Base-by-base conservation (phyloP, 306 rosid genomes). In the Cucumis hystrix region DNA sequence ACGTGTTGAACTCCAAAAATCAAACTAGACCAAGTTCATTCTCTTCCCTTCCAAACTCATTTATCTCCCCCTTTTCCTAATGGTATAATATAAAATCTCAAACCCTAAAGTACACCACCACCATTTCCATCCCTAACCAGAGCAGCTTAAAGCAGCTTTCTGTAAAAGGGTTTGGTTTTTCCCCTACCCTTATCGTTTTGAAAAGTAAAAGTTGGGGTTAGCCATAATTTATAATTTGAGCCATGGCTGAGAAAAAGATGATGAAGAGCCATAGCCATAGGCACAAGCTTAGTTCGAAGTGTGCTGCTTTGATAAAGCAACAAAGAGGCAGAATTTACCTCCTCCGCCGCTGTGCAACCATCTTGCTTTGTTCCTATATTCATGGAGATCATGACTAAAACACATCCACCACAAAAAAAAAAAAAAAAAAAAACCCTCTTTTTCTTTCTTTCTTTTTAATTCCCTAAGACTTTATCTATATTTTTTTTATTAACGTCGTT, bases 341-440 rank as follows among this genome's bases (percentile, higher is more conserved):
- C 18, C 78, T 55, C 13, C 64, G 78, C 63, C 78, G 78, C 49
- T 54, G 64, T 33, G 78, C 63, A 1, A 74, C 78, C 78, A 55
- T 74, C 33, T 57, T 74, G 49, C 63, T 74, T 9, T 74, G 78
- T 60, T 74, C 51, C 52, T 74, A 74, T 28, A 74, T 74, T 74
- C 78, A 55, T 28, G 78, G 78, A 35, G 78, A 74, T 74, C 68
- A 62, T 1, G 78, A 74, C 35, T 35, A 74, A 33, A 35, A 52
- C 37, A 33, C 37, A 33, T n/a, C 65, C 37, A 33, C 37, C 37
- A 33, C 2, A 3, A 3, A 33, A 33, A 33, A 0, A 33, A 33
- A 33, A 33, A 33, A 3, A 3, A 33, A 33, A 33, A 0, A 33
- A 33, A 33, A 33, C 37, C 37, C 37, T 2, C 37, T 33, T 33